Conservation (phyloP, 2,329 filamentous ascomycete species). For the Monosporascus cannonballus region DNA sequence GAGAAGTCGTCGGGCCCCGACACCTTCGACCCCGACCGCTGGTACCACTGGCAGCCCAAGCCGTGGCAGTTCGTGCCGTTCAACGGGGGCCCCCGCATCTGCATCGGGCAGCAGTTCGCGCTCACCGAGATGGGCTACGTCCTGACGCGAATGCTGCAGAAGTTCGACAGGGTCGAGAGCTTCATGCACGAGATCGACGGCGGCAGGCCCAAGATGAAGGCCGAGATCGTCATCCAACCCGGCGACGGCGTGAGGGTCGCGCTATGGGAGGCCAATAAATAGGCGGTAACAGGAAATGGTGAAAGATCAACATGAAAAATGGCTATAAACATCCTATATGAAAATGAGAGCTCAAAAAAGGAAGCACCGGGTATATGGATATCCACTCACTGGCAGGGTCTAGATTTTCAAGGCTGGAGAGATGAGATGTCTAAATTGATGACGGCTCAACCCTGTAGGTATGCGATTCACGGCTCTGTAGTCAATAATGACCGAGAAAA, state of each 20-base stretch:
- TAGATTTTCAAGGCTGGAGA: too few relatives aligned
- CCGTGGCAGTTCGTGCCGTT: constrained; percentile 71
- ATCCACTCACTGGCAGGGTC: too few relatives aligned
- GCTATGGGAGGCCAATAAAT: constrained; percentile 42
- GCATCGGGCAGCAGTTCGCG: constrained; percentile 77
- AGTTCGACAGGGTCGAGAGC: constrained; percentile 57
- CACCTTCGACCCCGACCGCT: constrained; percentile 61
- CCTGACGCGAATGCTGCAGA: constrained; percentile 65
- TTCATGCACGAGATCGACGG: constrained; percentile 50
- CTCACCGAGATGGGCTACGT: constrained; percentile 72
- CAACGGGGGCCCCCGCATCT: constrained; percentile 68
- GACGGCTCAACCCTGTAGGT: too few relatives aligned
- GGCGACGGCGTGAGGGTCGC: constrained; percentile 52
- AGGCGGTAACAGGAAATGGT: background rate
- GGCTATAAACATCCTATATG: too few relatives aligned
- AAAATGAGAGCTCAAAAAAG: too few relatives aligned
- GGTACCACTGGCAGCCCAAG: constrained; percentile 56
- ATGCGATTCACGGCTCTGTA: too few relatives aligned
- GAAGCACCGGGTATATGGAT: too few relatives aligned
- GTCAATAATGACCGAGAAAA: too few relatives aligned
- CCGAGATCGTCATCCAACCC: constrained; percentile 55
- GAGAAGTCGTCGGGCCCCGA: constrained; percentile 39
- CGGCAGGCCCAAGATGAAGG: constrained; percentile 46
- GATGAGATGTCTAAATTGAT: too few relatives aligned
- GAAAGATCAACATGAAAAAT: too few relatives aligned